Evolutionary conservation across 2,329 filamentous ascomycete species (phyloP), one percentile per base, ranked within the genome.

Genomic region (Penicillium frequentans): DNA sequence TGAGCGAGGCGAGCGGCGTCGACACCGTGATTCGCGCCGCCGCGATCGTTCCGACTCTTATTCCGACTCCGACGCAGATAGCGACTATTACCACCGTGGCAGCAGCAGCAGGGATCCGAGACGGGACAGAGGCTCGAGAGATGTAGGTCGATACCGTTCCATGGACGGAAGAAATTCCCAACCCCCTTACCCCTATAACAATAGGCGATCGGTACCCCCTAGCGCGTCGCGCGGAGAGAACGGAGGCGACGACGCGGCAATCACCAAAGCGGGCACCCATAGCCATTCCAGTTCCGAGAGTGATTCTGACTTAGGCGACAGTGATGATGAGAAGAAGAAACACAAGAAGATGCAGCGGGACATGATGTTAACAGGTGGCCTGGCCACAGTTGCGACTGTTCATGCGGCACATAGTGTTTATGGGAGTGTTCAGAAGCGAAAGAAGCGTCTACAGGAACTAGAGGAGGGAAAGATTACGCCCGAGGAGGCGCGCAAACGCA

Each of bases 371-470:
- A 88, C 86, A 63, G 83, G 85, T 54, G 86, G 86, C 61, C 76
- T 89, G 57, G 86, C 87, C 53, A 86, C 85, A 56, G 82, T 89
- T 57, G 87, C 87, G 37, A 89, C 86, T 27, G 87, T 89, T 60
- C 86, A 89, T 73, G 86, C 86, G 24, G 86, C 84, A 14, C 86
- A 89, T 70, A 82, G 81, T 59, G 79, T 89, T 54, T 86, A 87
- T 73, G 79, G 82, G 61, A 84, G 82, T 66, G 82, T 88, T 76
- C 84, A 86, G 64, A 85, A 86, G 58, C 82, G 85, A 55, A 82
- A 88, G 61, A 81, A 85, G 63, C 79, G 86, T 49, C 79, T 81
- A 68, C 80, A 82, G 65, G 76, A 84, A 52, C 79, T 89, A n/a
- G 75, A 79, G 29, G 83, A 88, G 61, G 86, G 86, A 47, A 82